Evolutionary conservation across 768 basidiomycete species (phyloP).

Genomic region (Pleurotus cornucopiae): DNA sequence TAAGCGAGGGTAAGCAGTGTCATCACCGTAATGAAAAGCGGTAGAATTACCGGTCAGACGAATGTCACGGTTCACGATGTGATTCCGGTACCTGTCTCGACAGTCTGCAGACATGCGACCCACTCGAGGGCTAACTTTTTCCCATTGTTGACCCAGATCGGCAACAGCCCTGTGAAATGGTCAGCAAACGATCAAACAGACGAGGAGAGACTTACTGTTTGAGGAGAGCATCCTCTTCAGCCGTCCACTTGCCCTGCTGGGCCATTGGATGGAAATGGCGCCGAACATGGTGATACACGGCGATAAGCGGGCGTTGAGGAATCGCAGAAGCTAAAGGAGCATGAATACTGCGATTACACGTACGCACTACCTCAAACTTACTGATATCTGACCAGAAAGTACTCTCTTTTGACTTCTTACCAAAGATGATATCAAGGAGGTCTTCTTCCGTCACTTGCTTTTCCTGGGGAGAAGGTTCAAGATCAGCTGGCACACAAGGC

Average conservation of each 20-base stretch:
- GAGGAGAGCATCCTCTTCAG: conserved; percentile 60
- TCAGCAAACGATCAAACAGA: neutral
- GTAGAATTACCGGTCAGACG: conserved; percentile 48
- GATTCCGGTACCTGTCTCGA: conserved; percentile 82
- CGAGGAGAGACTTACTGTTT: conserved; percentile 44
- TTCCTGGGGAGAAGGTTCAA: conserved; percentile 27
- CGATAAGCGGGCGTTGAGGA: conserved; percentile 73
- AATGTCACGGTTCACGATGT: conserved; percentile 63
- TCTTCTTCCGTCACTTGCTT: conserved; percentile 52
- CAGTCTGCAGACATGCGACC: conserved; percentile 79
- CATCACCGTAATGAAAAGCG: neutral
- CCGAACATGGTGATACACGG: conserved; percentile 81
- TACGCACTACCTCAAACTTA: conserved; percentile 27
- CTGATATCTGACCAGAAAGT: conserved; percentile 82
- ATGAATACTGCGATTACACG: neutral
- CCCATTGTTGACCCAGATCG: conserved; percentile 75
- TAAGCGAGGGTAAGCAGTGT: conserved; percentile 17
- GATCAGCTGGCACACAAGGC: neutral
- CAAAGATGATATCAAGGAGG: conserved; percentile 62
- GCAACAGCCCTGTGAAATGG: conserved; percentile 52
- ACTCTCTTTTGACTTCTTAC: conserved; percentile 58
- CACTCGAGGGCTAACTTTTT: conserved; percentile 66
- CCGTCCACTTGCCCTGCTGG: conserved; percentile 66
- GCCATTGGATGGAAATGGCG: conserved; percentile 66
- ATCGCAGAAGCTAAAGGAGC: conserved; percentile 55